Conservation (phyloP, 2,329 filamentous ascomycete genomes). For the Alternaria longipes region DNA sequence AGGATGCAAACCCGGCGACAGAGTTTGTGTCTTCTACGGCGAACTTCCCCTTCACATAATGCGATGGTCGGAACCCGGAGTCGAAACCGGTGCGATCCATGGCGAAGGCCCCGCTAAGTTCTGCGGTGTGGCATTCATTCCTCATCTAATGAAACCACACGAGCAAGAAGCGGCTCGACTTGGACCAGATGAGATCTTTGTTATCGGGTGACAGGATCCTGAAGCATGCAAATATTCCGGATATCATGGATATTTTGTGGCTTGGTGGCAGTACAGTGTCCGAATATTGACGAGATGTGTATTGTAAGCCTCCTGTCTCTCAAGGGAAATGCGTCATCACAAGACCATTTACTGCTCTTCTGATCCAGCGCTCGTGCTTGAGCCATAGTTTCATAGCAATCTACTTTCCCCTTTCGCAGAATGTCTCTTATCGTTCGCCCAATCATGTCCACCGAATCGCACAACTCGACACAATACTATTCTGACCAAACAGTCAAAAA, state of each 20-base stretch:
- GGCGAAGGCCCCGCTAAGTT: background rate
- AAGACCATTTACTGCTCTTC: background rate
- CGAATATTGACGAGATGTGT: too few relatives aligned
- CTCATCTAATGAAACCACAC: conserved; percentile 13
- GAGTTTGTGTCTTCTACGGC: background rate
- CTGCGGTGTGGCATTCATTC: background rate
- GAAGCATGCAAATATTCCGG: accelerated
- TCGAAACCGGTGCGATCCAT: background rate
- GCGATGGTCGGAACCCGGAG: background rate
- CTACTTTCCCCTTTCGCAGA: background rate
- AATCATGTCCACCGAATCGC: background rate
- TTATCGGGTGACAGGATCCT: background rate
- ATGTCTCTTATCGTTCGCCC: accelerated
- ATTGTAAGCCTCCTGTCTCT: background rate
- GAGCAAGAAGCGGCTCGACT: conserved; percentile 11
- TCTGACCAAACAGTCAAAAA: background rate
- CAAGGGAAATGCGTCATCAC: background rate
- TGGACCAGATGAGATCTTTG: background rate
- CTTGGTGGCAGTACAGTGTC: background rate
- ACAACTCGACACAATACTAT: background rate
- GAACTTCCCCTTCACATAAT: background rate
- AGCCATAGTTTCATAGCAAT: background rate
- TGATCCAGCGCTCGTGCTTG: background rate
- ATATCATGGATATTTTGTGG: accelerated
- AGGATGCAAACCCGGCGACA: background rate